These are phyloP conservation scores for Aspergillus jensenii DNA, from an alignment of 2,329 filamentous ascomycete genomes.

Conservation along the genomic window DNA sequence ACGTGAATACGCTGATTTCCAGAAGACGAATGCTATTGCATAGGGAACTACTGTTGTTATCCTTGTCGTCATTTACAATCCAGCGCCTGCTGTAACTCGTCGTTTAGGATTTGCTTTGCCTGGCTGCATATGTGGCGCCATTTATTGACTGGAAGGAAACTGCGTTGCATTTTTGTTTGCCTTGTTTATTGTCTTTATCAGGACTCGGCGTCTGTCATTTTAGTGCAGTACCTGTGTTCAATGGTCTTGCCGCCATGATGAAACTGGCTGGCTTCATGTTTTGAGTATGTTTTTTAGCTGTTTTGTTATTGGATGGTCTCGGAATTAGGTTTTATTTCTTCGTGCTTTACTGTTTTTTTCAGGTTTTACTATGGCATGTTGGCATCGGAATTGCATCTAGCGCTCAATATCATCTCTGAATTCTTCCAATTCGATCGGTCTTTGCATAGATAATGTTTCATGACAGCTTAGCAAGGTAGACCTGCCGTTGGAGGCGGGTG, in stretches of 20 bases:
- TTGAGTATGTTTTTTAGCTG: not conserved
- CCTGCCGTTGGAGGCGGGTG: not conserved
- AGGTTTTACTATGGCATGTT: not conserved
- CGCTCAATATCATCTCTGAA: not conserved
- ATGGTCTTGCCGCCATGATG: conserved; percentile 5
- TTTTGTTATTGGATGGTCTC: not conserved
- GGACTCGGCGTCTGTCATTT: not conserved
- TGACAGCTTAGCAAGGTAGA: too few relatives aligned
- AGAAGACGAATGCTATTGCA: conserved; percentile 8
- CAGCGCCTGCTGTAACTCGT: not conserved
- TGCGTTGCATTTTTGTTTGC: not conserved
- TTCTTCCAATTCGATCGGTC: not conserved
- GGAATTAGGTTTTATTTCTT: not conserved
- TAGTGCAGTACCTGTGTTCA: not conserved
- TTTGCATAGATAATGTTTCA: not conserved
- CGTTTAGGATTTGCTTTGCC: not conserved
- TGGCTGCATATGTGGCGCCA: conserved; percentile 1
- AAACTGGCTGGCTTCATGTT: conserved; percentile 1
- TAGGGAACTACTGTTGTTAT: not conserved
- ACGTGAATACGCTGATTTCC: conserved; percentile 18
- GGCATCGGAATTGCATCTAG: not conserved
- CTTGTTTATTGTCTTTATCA: not conserved
- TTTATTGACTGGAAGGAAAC: not conserved
- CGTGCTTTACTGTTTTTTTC: not conserved
- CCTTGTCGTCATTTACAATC: not conserved